phyloP scores from a whole-genome alignment of 306 rosid species.

The Luffa aegyptiaca region DNA sequence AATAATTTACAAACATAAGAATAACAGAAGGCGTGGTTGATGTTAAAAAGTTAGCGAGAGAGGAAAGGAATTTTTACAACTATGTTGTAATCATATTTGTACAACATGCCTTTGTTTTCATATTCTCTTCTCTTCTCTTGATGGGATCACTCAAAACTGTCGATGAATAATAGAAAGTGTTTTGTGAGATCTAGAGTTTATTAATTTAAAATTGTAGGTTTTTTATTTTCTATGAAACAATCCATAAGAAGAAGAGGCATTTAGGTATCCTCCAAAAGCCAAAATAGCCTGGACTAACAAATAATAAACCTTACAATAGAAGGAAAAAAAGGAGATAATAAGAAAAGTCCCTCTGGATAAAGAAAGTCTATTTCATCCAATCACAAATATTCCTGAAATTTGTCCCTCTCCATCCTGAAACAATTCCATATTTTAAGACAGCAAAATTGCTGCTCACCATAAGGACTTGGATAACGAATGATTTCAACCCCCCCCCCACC shows the following conservation, averaged over 20 bases:
- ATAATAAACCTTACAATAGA: background rate
- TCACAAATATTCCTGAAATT: background rate
- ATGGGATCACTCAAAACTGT: constrained; percentile 94
- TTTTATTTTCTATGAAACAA: background rate
- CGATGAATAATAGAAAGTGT: constrained; percentile 6
- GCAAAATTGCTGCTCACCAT: background rate
- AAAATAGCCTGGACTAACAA: background rate
- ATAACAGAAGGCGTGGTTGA: background rate
- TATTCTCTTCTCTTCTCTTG: constrained; percentile 55
- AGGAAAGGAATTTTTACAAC: constrained; percentile 43
- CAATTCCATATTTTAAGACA: background rate
- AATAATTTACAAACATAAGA: background rate
- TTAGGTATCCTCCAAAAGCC: background rate
- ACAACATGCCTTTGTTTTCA: constrained; percentile 73
- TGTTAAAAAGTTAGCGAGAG: background rate
- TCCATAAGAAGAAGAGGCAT: background rate
- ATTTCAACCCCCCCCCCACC: background rate
- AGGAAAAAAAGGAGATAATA: background rate
- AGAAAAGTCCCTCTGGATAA: background rate
- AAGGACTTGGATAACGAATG: background rate
- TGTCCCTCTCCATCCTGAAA: background rate
- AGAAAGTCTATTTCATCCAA: background rate
- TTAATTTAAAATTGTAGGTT: background rate
- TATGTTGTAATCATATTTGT: constrained; percentile 63
- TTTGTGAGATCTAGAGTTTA: constrained; percentile 20